These are phyloP conservation scores for Sporodiniella umbellata DNA, from an alignment of 371 early-diverging fungal genomes.

Conservation along the genomic window DNA sequence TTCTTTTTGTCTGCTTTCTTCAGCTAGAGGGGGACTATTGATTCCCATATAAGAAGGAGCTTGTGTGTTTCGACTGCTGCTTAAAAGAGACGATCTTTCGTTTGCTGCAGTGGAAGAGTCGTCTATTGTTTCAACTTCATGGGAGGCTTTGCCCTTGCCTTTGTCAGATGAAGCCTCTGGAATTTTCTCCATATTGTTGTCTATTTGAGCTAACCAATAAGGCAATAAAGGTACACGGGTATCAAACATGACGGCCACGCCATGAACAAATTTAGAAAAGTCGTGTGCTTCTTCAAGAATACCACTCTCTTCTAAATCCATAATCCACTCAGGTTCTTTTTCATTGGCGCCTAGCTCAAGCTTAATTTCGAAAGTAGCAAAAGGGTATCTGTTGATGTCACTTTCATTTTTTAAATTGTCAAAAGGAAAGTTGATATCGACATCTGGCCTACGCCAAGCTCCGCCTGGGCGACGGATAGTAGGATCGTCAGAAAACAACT, in stretches of 20 bases:
- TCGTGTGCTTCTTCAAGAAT: slow-evolving; percentile 97
- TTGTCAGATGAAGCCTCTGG: slow-evolving; percentile 22
- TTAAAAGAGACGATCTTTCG: slow-evolving; percentile 3
- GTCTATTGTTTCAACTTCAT: neutral
- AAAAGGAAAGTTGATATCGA: slow-evolving; percentile 90
- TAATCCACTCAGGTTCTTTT: slow-evolving; percentile 94
- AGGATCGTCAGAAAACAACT: slow-evolving; percentile 55
- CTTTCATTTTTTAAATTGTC: slow-evolving; percentile 59
- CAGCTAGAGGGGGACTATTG: neutral
- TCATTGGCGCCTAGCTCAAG: slow-evolving; percentile 88
- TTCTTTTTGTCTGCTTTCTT: neutral
- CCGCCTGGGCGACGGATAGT: slow-evolving; percentile 60
- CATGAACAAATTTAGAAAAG: slow-evolving; percentile 99
- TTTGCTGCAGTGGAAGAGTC: neutral
- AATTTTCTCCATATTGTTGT: slow-evolving; percentile 74
- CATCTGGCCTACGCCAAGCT: slow-evolving; percentile 93
- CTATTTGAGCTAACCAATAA: slow-evolving; percentile 97
- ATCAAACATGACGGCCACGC: slow-evolving; percentile 91
- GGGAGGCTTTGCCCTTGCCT: slow-evolving; percentile 7
- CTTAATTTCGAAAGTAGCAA: slow-evolving; percentile 98
- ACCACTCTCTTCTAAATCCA: slow-evolving; percentile 84
- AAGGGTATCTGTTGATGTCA: slow-evolving; percentile 93
- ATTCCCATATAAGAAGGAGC: slow-evolving; percentile 4
- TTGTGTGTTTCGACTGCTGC: neutral
- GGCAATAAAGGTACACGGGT: slow-evolving; percentile 88